These are phyloP conservation scores for Omphalotus olearius DNA, from an alignment of 1,284 basidiomycete genomes.

Conservation along the genomic window DNA sequence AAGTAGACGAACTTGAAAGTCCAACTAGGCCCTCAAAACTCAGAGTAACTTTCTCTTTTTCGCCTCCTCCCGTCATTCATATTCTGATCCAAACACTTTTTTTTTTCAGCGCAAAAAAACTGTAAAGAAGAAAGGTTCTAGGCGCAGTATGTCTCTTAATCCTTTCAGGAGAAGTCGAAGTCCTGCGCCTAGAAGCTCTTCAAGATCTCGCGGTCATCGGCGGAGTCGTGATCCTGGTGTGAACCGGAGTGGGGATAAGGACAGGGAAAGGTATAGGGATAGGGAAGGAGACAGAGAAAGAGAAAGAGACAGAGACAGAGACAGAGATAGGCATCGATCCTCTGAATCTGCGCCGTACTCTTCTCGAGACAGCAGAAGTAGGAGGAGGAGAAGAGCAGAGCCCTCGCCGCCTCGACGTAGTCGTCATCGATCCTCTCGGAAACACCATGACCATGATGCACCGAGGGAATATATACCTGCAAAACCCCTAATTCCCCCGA, in stretches of 20 bases:
- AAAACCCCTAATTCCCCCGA: too few species aligned
- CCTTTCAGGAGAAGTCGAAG: background rate
- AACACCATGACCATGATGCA: background rate
- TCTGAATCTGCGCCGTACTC: too few species aligned
- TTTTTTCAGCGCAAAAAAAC: conserved; percentile 2
- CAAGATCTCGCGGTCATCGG: background rate
- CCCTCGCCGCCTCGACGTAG: background rate
- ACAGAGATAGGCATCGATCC: too few species aligned
- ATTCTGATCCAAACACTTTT: background rate
- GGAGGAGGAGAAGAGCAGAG: too few species aligned
- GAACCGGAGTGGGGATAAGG: background rate
- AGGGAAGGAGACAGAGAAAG: background rate
- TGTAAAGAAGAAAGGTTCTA: conserved; percentile 7
- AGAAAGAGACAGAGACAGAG: background rate
- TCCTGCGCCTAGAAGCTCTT: background rate
- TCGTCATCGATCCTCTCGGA: background rate
- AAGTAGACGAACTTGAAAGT: background rate
- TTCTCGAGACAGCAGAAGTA: too few species aligned
- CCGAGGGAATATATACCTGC: background rate
- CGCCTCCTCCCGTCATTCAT: background rate
- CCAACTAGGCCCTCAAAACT: conserved; percentile 1
- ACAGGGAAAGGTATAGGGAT: background rate
- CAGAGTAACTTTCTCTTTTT: background rate
- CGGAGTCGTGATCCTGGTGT: too few species aligned
- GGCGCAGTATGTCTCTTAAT: conserved; percentile 5